Evolutionary conservation across 2,329 filamentous ascomycete species (phyloP).

Genomic region (Ceratocystis diversiconidia): DNA sequence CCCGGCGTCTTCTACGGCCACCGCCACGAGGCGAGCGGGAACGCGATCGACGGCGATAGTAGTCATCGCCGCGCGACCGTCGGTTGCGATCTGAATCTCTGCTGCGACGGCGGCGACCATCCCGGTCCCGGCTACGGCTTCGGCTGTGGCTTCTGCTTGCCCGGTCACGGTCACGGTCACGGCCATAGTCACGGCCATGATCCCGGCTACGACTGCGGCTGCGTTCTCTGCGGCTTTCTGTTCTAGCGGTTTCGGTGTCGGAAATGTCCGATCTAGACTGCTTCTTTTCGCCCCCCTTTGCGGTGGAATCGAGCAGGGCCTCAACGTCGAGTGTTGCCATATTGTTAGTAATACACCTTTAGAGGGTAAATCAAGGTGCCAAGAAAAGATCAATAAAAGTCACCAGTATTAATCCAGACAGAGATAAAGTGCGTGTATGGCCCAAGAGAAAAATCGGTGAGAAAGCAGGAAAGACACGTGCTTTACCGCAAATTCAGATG

Average conservation of each 20-base stretch:
- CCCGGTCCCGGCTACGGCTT: slow-evolving; percentile 37
- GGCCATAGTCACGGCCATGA: slow-evolving; percentile 42
- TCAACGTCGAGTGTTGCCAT: slow-evolving; percentile 58
- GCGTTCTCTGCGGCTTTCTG: slow-evolving; percentile 32
- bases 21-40: slow-evolving; percentile 53
- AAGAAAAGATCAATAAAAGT: not conserved
- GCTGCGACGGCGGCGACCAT: slow-evolving; percentile 54
- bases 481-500: not conserved
- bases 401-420: not conserved
- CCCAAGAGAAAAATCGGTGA: not conserved
- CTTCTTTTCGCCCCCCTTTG: slow-evolving; percentile 40
- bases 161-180: slow-evolving; percentile 39
- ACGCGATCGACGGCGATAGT: slow-evolving; percentile 57
- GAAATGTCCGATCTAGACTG: slow-evolving; percentile 30
- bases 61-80: slow-evolving; percentile 43
- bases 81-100: slow-evolving; percentile 71
- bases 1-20: slow-evolving; percentile 20
- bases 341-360: slow-evolving; percentile 20
- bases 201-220: slow-evolving; percentile 25
- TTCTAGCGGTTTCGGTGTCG: slow-evolving; percentile 45
- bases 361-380: not conserved
- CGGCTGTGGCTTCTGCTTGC: slow-evolving; percentile 39
- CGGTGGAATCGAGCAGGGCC: slow-evolving; percentile 76
- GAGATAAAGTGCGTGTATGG: not conserved
- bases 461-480: not conserved